phyloP scores from a whole-genome alignment of 768 basidiomycete genomes.

The Megacollybia marginata region DNA sequence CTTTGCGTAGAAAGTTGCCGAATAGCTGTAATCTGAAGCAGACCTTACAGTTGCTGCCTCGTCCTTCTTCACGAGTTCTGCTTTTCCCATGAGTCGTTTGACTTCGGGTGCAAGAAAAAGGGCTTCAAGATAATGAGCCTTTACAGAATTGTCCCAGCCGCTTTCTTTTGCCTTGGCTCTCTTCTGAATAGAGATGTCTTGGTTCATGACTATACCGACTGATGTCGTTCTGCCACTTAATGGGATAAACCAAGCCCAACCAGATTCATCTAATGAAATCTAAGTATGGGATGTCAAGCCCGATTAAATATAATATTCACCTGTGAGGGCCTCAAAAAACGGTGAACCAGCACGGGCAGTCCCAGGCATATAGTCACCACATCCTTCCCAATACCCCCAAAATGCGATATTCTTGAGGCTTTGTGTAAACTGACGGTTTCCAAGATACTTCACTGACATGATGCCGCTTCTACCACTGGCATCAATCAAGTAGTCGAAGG shows the following conservation, averaged over 20 bases:
- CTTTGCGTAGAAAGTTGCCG: slow-evolving; percentile 25
- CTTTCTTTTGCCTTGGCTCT: slow-evolving; percentile 13
- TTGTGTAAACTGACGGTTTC: slow-evolving; percentile 45
- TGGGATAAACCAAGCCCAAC: slow-evolving; percentile 54
- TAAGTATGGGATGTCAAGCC: neutral
- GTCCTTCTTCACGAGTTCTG: slow-evolving; percentile 11
- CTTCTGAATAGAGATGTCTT: slow-evolving; percentile 24
- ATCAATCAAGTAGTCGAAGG: slow-evolving; percentile 57
- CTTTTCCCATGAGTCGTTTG: slow-evolving; percentile 20
- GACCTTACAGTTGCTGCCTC: slow-evolving; percentile 8
- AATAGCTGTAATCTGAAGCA: slow-evolving; percentile 31
- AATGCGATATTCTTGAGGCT: slow-evolving; percentile 51
- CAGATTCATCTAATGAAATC: slow-evolving; percentile 35
- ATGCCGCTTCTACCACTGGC: slow-evolving; percentile 54
- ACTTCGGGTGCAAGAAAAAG: slow-evolving; percentile 42
- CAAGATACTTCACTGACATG: slow-evolving; percentile 51
- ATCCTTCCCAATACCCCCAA: slow-evolving; percentile 62
- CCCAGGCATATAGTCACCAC: slow-evolving; percentile 33
- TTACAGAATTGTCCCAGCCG: slow-evolving; percentile 12
- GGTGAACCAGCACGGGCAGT: slow-evolving; percentile 36
- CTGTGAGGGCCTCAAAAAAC: slow-evolving; percentile 49
- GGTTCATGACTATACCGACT: slow-evolving; percentile 42
- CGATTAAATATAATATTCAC: slow-evolving; percentile 18
- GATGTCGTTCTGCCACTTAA: slow-evolving; percentile 42
- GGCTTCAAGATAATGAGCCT: slow-evolving; percentile 34